Percentiles rank a stretch among this genome's conserved stretches.
These are phyloP conservation scores for Fraxinus excelsior DNA, from an alignment of 257 asterid species.

Conservation along the genomic window DNA sequence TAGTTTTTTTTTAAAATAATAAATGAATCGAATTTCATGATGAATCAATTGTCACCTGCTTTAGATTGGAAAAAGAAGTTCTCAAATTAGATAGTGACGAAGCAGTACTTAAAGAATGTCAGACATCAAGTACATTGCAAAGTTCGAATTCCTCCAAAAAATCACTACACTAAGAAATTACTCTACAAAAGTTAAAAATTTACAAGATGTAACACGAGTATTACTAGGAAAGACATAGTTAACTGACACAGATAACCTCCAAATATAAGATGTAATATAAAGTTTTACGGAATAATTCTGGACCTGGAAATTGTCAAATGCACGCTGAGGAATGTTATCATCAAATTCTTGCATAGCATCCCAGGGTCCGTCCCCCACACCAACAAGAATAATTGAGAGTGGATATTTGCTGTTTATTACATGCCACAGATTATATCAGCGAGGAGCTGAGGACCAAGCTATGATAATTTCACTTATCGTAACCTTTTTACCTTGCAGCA, in stretches of 20 bases:
- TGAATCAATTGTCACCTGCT: background rate
- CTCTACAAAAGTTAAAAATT: background rate
- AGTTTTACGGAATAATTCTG: conserved; percentile 2
- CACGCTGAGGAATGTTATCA: conserved; percentile 80
- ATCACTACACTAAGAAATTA: background rate
- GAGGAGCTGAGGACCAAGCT: conserved; percentile 15
- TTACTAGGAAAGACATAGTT: background rate
- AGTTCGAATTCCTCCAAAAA: background rate
- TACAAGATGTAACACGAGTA: background rate
- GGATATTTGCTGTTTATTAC: conserved; percentile 65
- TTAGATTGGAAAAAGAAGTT: background rate
- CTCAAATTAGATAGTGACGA: background rate
- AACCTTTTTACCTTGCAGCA: conserved; percentile 67
- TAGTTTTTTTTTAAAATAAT: too few relatives aligned
- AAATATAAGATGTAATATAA: background rate
- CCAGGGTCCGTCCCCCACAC: conserved; percentile 98
- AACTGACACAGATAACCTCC: background rate
- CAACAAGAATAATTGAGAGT: conserved; percentile 84
- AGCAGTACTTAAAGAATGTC: background rate
- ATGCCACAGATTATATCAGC: conserved; percentile 16
- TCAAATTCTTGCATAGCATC: conserved; percentile 83
- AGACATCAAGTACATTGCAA: background rate
- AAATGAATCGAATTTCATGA: background rate
- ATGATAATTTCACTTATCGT: conserved; percentile 15
- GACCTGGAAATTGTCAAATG: conserved; percentile 90